Conservation (phyloP, 169 alveolate species). For the Plasmodium berghei region DNA sequence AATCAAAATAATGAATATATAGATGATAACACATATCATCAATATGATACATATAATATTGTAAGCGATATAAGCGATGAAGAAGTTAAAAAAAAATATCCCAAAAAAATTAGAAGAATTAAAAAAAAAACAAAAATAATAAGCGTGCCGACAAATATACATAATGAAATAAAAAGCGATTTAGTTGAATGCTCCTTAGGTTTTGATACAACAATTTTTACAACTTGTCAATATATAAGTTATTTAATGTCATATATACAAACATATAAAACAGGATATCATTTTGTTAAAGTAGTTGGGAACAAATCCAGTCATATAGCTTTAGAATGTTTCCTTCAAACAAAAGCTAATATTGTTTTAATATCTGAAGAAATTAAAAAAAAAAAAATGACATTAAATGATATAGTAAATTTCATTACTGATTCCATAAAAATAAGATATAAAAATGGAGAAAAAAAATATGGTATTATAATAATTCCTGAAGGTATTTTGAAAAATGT, state of each 20-base stretch:
- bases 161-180: constrained; percentile 94
- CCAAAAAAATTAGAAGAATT: constrained; percentile 48
- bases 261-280: constrained; percentile 91
- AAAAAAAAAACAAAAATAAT: constrained; percentile 85
- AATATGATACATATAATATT: constrained; percentile 27
- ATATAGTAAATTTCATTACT: constrained; percentile 87
- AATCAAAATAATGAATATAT: not conserved
- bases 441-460: constrained; percentile 86
- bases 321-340: constrained; percentile 93
- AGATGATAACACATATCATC: not conserved
- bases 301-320: constrained; percentile 96
- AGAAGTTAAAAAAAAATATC: constrained; percentile 42
- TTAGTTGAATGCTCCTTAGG: constrained; percentile 95
- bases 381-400: constrained; percentile 85
- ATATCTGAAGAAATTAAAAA: constrained; percentile 93
- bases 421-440: constrained; percentile 89
- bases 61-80: constrained; percentile 61
- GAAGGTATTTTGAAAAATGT: constrained; percentile 95
- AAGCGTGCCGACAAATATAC: constrained; percentile 96
- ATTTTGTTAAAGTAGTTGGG: constrained; percentile 95
- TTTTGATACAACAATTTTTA: constrained; percentile 96
- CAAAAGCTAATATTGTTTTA: constrained; percentile 91
- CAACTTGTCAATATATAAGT: constrained; percentile 93
- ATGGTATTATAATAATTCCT: constrained; percentile 94
- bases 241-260: constrained; percentile 89